Conservation (phyloP, 2,329 filamentous ascomycete species). For the Lachnellula cervina region DNA sequence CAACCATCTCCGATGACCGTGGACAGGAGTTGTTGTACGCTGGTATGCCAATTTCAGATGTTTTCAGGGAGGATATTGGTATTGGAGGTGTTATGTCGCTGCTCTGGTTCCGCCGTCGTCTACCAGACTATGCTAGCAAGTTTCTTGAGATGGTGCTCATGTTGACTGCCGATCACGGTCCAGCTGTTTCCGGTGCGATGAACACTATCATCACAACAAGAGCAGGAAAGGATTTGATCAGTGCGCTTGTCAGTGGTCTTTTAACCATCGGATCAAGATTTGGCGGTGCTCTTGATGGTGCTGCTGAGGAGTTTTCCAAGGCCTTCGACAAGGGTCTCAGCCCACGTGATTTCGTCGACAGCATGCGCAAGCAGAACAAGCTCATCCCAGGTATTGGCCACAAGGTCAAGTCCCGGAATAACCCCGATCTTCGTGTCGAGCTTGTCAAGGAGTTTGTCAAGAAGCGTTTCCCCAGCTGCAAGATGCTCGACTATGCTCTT, state of each 20-base stretch:
- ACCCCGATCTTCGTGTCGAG: conserved; percentile 98
- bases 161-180: conserved; percentile 98
- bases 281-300: conserved; percentile 95
- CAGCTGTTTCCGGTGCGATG: conserved; percentile 98
- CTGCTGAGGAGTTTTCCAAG: conserved; percentile 96
- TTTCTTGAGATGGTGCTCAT: conserved; percentile 99
- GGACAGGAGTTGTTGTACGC: conserved; percentile 98
- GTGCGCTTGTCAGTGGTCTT: conserved; percentile 89
- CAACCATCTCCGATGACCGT: conserved; percentile 99
- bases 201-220: conserved; percentile 99
- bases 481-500: conserved; percentile 97
- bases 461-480: conserved; percentile 95
- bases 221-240: conserved; percentile 98
- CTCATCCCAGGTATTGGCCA: conserved; percentile 99
- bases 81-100: conserved; percentile 99
- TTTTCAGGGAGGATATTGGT: conserved; percentile 97
- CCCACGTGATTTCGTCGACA: conserved; percentile 98
- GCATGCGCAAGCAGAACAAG: conserved; percentile 99
- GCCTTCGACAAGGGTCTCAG: conserved; percentile 97
- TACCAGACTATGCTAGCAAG: conserved; percentile 93
- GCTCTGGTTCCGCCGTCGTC: conserved; percentile 97
- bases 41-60: conserved; percentile 99
- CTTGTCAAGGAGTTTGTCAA: conserved; percentile 98
- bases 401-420: conserved; percentile 99
- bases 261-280: conserved; percentile 97